Percentiles rank a stretch among this genome's conserved stretches.
These are phyloP conservation scores for Chaetomium tenue DNA, from an alignment of 495 filamentous ascomycete genomes.

Conservation along the genomic window DNA sequence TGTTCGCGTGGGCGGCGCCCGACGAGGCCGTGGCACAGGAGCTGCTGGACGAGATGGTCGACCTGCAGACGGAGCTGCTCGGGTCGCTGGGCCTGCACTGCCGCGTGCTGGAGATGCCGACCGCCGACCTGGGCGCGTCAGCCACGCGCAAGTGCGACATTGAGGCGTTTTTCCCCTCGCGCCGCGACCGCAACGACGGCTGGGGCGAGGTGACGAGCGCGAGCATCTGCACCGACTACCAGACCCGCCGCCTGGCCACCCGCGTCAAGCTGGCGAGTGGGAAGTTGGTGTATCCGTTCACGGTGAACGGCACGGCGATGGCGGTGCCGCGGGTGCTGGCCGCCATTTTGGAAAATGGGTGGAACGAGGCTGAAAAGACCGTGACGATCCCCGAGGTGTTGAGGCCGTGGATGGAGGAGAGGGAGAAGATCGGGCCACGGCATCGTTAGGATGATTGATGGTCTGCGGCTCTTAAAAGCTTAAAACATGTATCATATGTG, in stretches of 20 bases:
- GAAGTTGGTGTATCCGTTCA: slow-evolving; percentile 65
- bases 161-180: slow-evolving; percentile 88
- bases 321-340: slow-evolving; percentile 88
- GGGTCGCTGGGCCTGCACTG: slow-evolving; percentile 73
- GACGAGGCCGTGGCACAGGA: slow-evolving; percentile 45
- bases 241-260: slow-evolving; percentile 77
- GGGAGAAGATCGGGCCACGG: slow-evolving; percentile 59
- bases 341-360: slow-evolving; percentile 90
- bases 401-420: slow-evolving; percentile 77
- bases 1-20: slow-evolving; percentile 82
- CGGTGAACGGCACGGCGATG: slow-evolving; percentile 91
- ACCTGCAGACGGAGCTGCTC: slow-evolving; percentile 82
- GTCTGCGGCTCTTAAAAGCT: not conserved
- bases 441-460: slow-evolving; percentile 8
- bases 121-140: slow-evolving; percentile 80
- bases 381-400: slow-evolving; percentile 76
- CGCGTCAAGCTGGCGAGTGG: slow-evolving; percentile 51
- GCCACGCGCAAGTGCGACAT: slow-evolving; percentile 87
- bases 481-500: not conserved
- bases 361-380: slow-evolving; percentile 62
- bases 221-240: slow-evolving; percentile 93
- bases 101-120: slow-evolving; percentile 89
- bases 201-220: slow-evolving; percentile 94
- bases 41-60: slow-evolving; percentile 78
- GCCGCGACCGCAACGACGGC: slow-evolving; percentile 67